phyloP scores from a whole-genome alignment of 345 rosid genomes.

The Ceriops decandra region DNA sequence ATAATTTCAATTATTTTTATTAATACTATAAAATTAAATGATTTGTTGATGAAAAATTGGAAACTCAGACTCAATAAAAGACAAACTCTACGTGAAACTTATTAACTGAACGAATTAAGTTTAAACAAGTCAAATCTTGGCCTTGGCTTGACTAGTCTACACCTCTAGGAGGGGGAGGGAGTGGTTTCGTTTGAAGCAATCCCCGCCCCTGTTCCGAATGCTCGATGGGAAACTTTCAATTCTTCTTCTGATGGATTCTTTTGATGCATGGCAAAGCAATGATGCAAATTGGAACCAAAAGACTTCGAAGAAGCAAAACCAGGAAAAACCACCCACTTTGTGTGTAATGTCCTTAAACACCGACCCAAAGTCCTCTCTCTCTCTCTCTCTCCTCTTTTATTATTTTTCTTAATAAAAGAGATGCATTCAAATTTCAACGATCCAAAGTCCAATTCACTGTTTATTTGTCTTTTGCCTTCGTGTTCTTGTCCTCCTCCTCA shows the following conservation, averaged over 20 bases:
- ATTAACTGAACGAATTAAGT: too few relatives aligned
- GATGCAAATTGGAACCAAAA: neutral
- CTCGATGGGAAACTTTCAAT: conserved; percentile 10
- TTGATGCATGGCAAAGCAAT: neutral
- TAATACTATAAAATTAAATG: neutral
- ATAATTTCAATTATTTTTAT: neutral
- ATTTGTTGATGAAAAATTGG: neutral
- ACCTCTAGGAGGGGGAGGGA: too few relatives aligned
- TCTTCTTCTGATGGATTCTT: neutral
- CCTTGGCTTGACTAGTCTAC: too few relatives aligned
- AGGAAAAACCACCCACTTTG: neutral
- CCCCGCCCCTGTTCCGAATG: neutral
- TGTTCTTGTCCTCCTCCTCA: too few relatives aligned
- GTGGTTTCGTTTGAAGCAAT: too few relatives aligned
- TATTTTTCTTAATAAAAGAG: neutral
- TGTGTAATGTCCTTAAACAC: neutral
- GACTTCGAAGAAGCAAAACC: neutral
- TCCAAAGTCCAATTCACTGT: neutral
- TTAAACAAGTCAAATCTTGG: too few relatives aligned
- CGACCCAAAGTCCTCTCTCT: neutral
- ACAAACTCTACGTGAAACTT: neutral
- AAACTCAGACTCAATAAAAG: neutral
- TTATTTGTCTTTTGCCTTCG: too few relatives aligned
- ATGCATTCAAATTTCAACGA: neutral
- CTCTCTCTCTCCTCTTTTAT: too few relatives aligned